A percentile compares a stretch with the other conserved stretches of the same genome.
These are phyloP conservation scores for Pseudocercospora macadamiae DNA, from an alignment of 2,329 filamentous ascomycete species.

Conservation along the genomic window DNA sequence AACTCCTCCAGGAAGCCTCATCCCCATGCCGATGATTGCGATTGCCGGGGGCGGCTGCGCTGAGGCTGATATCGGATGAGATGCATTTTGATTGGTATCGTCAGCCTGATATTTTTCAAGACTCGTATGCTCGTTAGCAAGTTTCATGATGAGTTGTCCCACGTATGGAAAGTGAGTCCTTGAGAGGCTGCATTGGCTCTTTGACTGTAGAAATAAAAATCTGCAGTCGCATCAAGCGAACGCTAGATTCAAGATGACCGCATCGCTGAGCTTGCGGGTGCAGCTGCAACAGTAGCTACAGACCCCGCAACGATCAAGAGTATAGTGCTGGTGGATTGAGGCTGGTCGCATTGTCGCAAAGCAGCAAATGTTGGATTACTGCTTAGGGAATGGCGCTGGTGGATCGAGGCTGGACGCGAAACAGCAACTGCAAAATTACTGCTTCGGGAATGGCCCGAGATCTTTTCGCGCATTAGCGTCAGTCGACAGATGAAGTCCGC, in stretches of 20 bases:
- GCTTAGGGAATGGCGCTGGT: not conserved
- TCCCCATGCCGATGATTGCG: conserved; percentile 50
- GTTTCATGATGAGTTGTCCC: not conserved
- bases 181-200: not conserved
- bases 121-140: not conserved
- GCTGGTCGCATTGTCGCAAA: not conserved
- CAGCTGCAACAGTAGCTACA: not conserved
- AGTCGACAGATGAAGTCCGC: too few species aligned
- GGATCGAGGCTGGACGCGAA: too few species aligned
- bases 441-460: too few species aligned
- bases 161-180: not conserved
- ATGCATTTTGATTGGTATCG: not conserved
- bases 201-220: not conserved
- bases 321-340: not conserved
- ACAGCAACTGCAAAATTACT: too few species aligned
- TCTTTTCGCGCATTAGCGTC: too few species aligned
- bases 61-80: not conserved
- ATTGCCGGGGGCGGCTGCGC: conserved; percentile 24
- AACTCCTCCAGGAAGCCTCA: conserved; percentile 35
- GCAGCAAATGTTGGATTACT: not conserved
- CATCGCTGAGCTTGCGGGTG: not conserved
- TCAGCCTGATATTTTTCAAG: not conserved
- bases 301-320: not conserved
- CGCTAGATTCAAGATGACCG: not conserved
- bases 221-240: not conserved